phyloP scores from a whole-genome alignment of 495 filamentous ascomycete genomes.

The Xylaria nigripes region DNA sequence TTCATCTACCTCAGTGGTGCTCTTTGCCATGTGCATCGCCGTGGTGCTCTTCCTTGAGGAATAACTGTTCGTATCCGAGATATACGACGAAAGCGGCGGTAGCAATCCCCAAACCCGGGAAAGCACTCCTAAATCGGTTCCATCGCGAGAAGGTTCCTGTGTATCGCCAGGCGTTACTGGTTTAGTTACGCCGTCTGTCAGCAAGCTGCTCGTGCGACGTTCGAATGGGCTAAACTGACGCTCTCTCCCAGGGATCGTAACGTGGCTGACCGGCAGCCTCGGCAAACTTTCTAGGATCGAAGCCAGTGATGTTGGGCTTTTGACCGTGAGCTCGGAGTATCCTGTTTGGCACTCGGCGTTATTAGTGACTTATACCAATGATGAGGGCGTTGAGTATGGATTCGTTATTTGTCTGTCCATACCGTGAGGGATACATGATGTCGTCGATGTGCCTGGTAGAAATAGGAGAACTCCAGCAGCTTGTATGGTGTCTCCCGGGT shows the following conservation, averaged over 20 bases:
- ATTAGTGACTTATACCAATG: neutral
- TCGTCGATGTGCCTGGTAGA: constrained; percentile 3
- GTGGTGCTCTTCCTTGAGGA: constrained; percentile 69
- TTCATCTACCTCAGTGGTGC: constrained; percentile 26
- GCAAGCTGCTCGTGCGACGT: constrained; percentile 12
- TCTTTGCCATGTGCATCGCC: constrained; percentile 39
- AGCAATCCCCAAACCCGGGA: constrained; percentile 88
- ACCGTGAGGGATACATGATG: constrained; percentile 41
- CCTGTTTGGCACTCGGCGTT: constrained; percentile 14
- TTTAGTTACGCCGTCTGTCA: neutral
- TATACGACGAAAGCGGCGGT: constrained; percentile 85
- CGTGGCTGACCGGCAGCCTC: constrained; percentile 54
- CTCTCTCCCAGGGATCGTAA: constrained; percentile 82
- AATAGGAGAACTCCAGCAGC: neutral
- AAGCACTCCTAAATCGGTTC: constrained; percentile 76
- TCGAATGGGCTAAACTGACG: constrained; percentile 42
- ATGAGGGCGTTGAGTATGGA: neutral
- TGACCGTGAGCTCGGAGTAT: constrained; percentile 30
- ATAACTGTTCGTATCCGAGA: constrained; percentile 79
- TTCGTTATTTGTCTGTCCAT: neutral
- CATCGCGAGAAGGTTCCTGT: constrained; percentile 72
- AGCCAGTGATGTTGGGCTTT: constrained; percentile 70
- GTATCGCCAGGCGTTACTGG: constrained; percentile 91
- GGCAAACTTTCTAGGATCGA: constrained; percentile 67
- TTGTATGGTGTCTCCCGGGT: neutral